Conservation (phyloP, 305 asterid genomes). For the Fraxinus velutina region DNA sequence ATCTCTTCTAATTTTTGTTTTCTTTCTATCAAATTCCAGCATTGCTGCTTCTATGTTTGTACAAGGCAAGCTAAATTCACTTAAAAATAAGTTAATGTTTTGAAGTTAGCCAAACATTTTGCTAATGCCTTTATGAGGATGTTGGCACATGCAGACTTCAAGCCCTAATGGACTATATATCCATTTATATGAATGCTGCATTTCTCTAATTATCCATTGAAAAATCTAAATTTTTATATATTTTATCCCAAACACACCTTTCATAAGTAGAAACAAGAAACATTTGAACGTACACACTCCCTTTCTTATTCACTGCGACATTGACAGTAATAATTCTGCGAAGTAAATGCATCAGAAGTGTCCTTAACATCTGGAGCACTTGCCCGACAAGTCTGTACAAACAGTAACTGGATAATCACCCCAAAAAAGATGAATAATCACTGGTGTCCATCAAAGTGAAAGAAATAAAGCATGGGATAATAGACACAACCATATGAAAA, state of each 20-base stretch:
- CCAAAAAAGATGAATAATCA: slow-evolving; percentile 15
- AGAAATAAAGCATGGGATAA: slow-evolving; percentile 4
- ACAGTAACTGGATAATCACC: slow-evolving; percentile 31
- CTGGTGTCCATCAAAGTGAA: slow-evolving; percentile 26
- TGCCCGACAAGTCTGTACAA: slow-evolving; percentile 38
- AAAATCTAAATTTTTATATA: neutral
- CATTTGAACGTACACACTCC: neutral
- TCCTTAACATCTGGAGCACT: slow-evolving; percentile 31
- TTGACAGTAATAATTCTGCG: slow-evolving; percentile 3
- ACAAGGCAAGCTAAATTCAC: neutral
- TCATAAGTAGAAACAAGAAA: neutral
- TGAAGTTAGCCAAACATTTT: neutral
- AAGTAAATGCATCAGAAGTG: slow-evolving; percentile 10
- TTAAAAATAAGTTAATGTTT: neutral
- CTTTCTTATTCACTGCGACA: neutral
- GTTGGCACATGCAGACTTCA: neutral
- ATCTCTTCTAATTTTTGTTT: neutral
- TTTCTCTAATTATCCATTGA: neutral
- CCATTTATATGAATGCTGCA: neutral
- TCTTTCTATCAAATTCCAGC: neutral
- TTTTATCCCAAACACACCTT: neutral
- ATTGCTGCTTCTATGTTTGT: neutral
- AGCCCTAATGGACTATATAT: neutral
- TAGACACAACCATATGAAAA: slow-evolving; percentile 4
- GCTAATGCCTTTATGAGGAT: neutral